Base-by-base conservation (phyloP, 169 alveolate genomes). In the Babesia caballi region DNA sequence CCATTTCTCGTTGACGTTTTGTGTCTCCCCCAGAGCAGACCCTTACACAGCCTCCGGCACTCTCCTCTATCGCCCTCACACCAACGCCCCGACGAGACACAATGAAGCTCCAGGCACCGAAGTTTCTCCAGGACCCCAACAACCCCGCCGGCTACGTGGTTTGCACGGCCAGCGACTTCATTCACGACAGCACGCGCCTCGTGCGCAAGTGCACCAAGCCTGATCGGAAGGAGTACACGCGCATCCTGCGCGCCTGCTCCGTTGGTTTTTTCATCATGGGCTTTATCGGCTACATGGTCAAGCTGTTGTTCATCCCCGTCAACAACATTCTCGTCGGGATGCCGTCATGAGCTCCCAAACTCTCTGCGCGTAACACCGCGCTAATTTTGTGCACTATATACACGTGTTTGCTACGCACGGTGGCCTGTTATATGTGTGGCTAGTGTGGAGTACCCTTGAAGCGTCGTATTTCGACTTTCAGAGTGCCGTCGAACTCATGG, bases 221-320 rank as follows among this genome's bases (percentile, higher is more conserved):
- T 28, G 96, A 94, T 85, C 92, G 85, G 63, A 95, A 94, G 89
- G 98, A 96, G 90, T 90, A 82, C 82, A 54, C 82, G 40, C 73
- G 81, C 52, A 85, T 82, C 27, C 78, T 76, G 47, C 78, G 88
- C 67, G 98, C 98, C 21, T 95, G 98, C 67, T 91, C 98, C 27
- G 88, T 96, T 53, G 98, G 98, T 33, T 95, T 96, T 74, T 91
- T 93, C 58, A 94, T 94, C 44, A 96, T 96, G 97, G 98, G 98
- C 54, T 89, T 93, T 66, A 95, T 96, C 67, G 98, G 98, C 33
- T 96, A 95, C 82, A 87, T 94, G 52, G 95, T 96, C 33, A 95
- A 95, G 85, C 92, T 96, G 36, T 92, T 95, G 32, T 96, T 96
- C 87, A 96, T 96, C 50, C 98, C 98, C 36, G 95, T 96, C 67